Base-by-base conservation (phyloP, 1,284 basidiomycete genomes). In the Cryptococcus wingfieldii region DNA sequence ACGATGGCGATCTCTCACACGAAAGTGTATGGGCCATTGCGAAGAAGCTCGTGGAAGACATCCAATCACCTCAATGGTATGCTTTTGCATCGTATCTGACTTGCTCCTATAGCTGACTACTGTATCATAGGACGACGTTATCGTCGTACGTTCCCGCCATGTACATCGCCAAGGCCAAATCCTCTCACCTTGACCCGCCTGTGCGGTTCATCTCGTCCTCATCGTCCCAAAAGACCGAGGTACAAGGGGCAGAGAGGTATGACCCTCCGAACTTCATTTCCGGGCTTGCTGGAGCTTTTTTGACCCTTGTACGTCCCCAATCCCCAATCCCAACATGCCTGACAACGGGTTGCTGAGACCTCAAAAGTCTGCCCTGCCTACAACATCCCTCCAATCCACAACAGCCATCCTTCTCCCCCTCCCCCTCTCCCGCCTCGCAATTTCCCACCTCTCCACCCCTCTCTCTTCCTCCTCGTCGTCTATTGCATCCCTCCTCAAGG, bases 221-320 rank as follows among this genome's bases (percentile, higher is more conserved):
- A 34, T 37, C 47, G n/a, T 27, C 19, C 7, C 28, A n/a, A 12
- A 23, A 39, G 45, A 18, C 10, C 12, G 34, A 47, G 49, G 46
- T 34, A 4, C 23, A 50, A 12, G 58, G 54, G 9, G 38, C 50
- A 18, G 52, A 47, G 25, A 41, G n/a, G 13, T 67, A 62, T 56
- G 66, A 65, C n/a, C 61, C 69, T 23, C 72, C 72, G 8, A 75
- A 75, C 60, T 71, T 67, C 52, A 51, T 69, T 10, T 72, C 69
- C 2, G 72, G 71, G 3, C 19, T 72, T 1, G 63, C 69, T 1
- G 72, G 60, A 13, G 69, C 66, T 14, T 53, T 75, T 16, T 55
- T 66, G 16, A 63, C 65, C 2, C 50, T 62, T 12, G 70, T 72
- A 39, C 51, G 50, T 56, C 14, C 25, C n/a, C 19, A 39, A 18